A percentile compares a stretch with the other conserved stretches of the same genome.
Conservation (phyloP, 495 filamentous ascomycete species). For the Podospora fimiseda region DNA sequence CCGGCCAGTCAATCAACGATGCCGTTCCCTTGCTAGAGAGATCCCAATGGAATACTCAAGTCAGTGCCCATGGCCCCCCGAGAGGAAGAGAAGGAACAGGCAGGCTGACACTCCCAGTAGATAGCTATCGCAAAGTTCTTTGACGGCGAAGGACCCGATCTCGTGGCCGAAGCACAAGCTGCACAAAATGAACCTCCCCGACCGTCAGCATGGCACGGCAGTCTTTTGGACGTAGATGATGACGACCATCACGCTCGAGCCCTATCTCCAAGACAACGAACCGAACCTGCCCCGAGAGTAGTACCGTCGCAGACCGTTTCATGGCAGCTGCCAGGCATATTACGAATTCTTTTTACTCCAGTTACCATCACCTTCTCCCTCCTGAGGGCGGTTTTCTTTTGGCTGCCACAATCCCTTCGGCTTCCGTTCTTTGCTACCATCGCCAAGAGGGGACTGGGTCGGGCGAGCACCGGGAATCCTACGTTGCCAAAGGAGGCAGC, state of each 20-base stretch:
- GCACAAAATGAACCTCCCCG: constrained; percentile 53
- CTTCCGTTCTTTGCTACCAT: constrained; percentile 58
- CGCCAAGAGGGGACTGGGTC: constrained; percentile 52
- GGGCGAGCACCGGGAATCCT: constrained; percentile 61
- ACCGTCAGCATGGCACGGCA: constrained; percentile 52
- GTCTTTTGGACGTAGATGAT: constrained; percentile 27
- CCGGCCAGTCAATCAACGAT: constrained; percentile 68
- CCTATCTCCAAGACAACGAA: constrained; percentile 18
- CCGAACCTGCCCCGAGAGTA: constrained; percentile 70
- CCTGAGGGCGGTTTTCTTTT: constrained; percentile 67
- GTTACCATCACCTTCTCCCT: constrained; percentile 62
- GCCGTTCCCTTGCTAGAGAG: constrained; percentile 75
- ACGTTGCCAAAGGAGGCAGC: constrained; percentile 82
- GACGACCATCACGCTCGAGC: constrained; percentile 27
- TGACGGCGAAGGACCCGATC: constrained; percentile 84
- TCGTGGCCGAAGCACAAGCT: constrained; percentile 67
- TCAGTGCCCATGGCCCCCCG: constrained; percentile 29
- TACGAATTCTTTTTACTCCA: constrained; percentile 73
- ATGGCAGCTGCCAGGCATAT: constrained; percentile 63
- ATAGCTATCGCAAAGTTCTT: constrained; percentile 97
- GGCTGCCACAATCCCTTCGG: constrained; percentile 36
- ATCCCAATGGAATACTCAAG: constrained; percentile 95
- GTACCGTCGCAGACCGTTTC: constrained; percentile 63
- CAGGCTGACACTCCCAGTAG: constrained; percentile 36
- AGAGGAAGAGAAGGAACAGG: neutral